Evolutionary conservation across 768 basidiomycete genomes (phyloP).

Genomic region (Goffeauzyma gilvescens): DNA sequence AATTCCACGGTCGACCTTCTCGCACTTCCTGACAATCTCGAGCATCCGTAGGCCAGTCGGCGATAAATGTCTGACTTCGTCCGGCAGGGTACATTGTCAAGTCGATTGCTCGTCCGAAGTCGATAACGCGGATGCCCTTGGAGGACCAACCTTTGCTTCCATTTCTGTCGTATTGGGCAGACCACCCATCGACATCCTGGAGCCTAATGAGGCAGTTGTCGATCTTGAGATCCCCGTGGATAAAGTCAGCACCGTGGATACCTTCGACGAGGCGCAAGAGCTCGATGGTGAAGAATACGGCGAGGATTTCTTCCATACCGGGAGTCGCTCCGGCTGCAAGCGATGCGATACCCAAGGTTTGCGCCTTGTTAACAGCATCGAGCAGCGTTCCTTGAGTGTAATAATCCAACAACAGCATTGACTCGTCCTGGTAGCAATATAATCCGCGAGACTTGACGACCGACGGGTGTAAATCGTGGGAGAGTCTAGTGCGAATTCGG

Average conservation of each 20-base stretch:
- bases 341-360: constrained; percentile 46
- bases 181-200: constrained; percentile 57
- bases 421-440: constrained; percentile 74
- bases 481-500: constrained; percentile 52
- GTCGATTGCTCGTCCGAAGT: constrained; percentile 93
- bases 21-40: constrained; percentile 84
- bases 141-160: constrained; percentile 68
- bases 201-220: constrained; percentile 94
- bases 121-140: constrained; percentile 83
- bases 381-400: constrained; percentile 83
- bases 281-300: constrained; percentile 87
- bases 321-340: constrained; percentile 10
- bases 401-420: constrained; percentile 67
- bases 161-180: constrained; percentile 50
- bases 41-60: constrained; percentile 75
- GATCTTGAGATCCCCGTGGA: constrained; percentile 97
- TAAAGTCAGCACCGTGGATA: constrained; percentile 63
- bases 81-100: constrained; percentile 55
- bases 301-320: constrained; percentile 70
- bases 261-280: constrained; percentile 62
- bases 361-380: constrained; percentile 72
- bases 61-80: constrained; percentile 49
- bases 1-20: constrained; percentile 70
- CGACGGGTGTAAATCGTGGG: constrained; percentile 42
- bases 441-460: constrained; percentile 59